These are phyloP conservation scores for Proliferodiscus dingleyae DNA, from an alignment of 2,329 filamentous ascomycete genomes.

Conservation along the genomic window DNA sequence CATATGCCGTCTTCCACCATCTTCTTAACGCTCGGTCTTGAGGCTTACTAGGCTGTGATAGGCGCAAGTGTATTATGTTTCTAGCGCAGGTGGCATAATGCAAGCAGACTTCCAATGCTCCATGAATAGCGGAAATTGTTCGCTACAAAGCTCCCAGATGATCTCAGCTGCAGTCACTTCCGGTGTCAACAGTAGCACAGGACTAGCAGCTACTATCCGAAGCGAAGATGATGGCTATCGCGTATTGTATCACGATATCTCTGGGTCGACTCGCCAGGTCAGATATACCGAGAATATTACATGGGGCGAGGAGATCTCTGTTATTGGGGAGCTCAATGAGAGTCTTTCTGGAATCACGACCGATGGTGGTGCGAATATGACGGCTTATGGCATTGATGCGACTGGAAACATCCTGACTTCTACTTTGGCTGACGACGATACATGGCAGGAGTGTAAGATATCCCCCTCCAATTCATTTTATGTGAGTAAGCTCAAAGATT, in stretches of 20 bases:
- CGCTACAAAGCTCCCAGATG: not conserved
- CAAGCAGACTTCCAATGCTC: not conserved
- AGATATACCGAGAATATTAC: not conserved
- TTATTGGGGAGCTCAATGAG: not conserved
- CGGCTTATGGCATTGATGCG: not conserved
- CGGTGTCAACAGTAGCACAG: not conserved
- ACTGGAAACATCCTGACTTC: not conserved
- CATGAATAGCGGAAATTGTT: not conserved
- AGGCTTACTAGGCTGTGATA: not conserved
- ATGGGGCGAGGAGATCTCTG: not conserved
- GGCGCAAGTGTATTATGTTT: conserved; percentile 1
- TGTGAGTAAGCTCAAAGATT: not conserved
- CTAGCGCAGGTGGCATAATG: not conserved
- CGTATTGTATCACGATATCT: conserved; percentile 1
- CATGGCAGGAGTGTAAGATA: not conserved
- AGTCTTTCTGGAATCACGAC: not conserved
- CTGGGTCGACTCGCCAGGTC: not conserved
- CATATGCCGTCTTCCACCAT: no score
- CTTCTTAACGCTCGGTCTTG: no score
- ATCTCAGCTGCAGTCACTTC: not conserved
- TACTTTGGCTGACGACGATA: not conserved
- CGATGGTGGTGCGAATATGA: not conserved
- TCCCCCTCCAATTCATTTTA: not conserved
- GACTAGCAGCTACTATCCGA: not conserved
- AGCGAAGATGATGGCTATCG: not conserved